Evolutionary conservation across 2,329 filamentous ascomycete genomes (phyloP), one percentile per base, ranked within the genome.

Genomic region (Ramularia collo-cygni): DNA sequence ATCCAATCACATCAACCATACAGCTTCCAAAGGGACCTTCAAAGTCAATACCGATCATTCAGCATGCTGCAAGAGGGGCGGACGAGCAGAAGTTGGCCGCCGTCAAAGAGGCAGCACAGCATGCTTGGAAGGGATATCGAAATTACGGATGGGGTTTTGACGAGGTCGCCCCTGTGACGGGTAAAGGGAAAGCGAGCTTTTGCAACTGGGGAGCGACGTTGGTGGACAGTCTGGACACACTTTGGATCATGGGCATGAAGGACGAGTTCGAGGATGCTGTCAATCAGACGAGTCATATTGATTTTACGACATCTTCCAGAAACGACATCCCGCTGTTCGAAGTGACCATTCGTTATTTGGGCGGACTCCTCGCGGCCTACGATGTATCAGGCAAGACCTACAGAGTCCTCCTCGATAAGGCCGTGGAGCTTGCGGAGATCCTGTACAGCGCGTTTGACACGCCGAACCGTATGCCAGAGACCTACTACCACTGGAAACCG

Each of bases 161-260:
- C 57, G 92, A 96, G 66, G 65, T 96, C 12, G 74, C 67, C 31
- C 92, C 92, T 2, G 69, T 90, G 8, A 75, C 77, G 19, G 80
- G 80, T 37, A 68, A 66, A 10, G 77, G 70, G 48, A 76, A 77
- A 13, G 84, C 95, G 57, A 85, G 87, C 0, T 96, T 96, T 62
- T 90, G 87, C 58, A 86, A 84, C 35, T 95, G 88, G 88, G 85
- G 85, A 13, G 88, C 88, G 12, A 93, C 88, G 0, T 61, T 95
- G 45, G 84, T 95, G 4, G 88, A 95, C 66, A 70, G 77, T 1
- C 66, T 90, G 37, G 87, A 94, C 58, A 89, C 86, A 0, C 69
- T 94, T 2, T 93, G 85, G 83, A 89, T 94, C 52, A 88, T 90
- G 75, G 85, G 77, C 17, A 57, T 93, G 59, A 75, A 76, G 53